A percentile compares a stretch with the other conserved stretches of the same genome.
Evolutionary conservation across 2,329 filamentous ascomycete genomes (phyloP).

Genomic region (Fusarium keratoplasticum): DNA sequence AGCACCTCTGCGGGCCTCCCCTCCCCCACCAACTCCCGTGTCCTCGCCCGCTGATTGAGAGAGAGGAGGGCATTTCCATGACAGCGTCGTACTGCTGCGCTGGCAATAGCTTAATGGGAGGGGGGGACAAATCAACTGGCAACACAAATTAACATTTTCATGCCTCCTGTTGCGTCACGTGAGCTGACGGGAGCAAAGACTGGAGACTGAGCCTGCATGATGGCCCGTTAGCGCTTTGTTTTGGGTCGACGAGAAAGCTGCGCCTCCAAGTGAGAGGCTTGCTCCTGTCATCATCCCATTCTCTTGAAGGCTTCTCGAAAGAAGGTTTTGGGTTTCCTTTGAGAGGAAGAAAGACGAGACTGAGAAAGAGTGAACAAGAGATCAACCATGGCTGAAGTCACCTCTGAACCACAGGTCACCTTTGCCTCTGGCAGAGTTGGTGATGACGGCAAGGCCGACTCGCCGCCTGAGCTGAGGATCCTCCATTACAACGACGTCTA

Average conservation of each 20-base stretch:
- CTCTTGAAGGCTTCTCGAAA: not conserved
- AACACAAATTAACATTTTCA: slow-evolving; percentile 22
- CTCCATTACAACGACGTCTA: slow-evolving; percentile 96
- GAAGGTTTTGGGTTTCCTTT: not conserved
- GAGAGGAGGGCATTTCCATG: not conserved
- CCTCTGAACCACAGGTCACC: slow-evolving; percentile 45
- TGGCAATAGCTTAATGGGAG: not conserved
- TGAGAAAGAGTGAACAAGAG: not conserved
- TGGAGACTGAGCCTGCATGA: slow-evolving; percentile 29
- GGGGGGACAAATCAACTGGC: slow-evolving; percentile 25
- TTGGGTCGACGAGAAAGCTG: slow-evolving; percentile 25
- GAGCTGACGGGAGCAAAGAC: slow-evolving; percentile 15
- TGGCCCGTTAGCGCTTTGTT: slow-evolving; percentile 31
- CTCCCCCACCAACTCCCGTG: not conserved
- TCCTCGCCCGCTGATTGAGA: slow-evolving; percentile 15
- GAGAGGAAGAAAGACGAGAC: not conserved
- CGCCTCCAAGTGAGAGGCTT: slow-evolving; percentile 26
- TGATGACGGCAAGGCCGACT: slow-evolving; percentile 26
- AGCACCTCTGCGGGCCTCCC: not conserved
- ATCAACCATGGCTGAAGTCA: slow-evolving; percentile 37
- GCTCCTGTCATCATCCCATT: slow-evolving; percentile 31
- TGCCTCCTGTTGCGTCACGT: slow-evolving; percentile 22
- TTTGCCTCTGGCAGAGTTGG: slow-evolving; percentile 41
- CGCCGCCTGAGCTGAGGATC: slow-evolving; percentile 77
- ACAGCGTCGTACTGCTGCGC: slow-evolving; percentile 16